These are phyloP conservation scores for Durotheca rogersii DNA, from an alignment of 495 filamentous ascomycete genomes.

Conservation along the genomic window DNA sequence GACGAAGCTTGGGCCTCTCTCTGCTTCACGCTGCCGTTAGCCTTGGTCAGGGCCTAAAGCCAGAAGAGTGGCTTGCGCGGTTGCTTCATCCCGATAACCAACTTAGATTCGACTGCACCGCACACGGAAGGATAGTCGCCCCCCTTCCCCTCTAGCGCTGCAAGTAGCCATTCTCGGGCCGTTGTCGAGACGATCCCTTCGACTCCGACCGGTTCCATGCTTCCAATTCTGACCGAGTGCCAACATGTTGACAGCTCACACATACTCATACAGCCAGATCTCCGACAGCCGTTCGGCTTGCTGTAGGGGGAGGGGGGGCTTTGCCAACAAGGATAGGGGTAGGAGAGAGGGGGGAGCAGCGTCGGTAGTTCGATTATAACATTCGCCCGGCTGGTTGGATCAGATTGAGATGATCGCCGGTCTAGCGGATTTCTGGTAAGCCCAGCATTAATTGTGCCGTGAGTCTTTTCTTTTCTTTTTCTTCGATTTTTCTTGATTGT, in stretches of 20 bases:
- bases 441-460: constrained; percentile 8
- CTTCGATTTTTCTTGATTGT: no score
- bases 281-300: constrained; percentile 3
- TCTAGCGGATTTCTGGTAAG: constrained; percentile 19
- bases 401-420: constrained; percentile 5
- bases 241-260: constrained; percentile 11
- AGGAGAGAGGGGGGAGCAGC: constrained; percentile 4
- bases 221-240: constrained; percentile 14
- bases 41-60: not conserved
- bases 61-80: constrained; percentile 14
- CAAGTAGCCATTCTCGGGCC: constrained; percentile 11
- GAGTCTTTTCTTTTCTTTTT: no score
- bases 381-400: constrained; percentile 5
- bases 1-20: constrained; percentile 6
- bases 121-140: constrained; percentile 7
- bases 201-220: constrained; percentile 6
- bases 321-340: not conserved
- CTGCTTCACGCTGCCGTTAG: constrained; percentile 1
- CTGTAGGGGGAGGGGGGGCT: constrained; percentile 12
- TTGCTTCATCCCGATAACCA: constrained; percentile 11
- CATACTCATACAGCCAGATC: constrained; percentile 15
- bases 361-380: constrained; percentile 13
- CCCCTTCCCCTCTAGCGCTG: no score
- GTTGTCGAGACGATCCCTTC: constrained; percentile 4
- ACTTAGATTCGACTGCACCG: constrained; percentile 20